These are phyloP conservation scores for Panaeolus papilionaceus DNA, from an alignment of 768 basidiomycete genomes.

Conservation along the genomic window DNA sequence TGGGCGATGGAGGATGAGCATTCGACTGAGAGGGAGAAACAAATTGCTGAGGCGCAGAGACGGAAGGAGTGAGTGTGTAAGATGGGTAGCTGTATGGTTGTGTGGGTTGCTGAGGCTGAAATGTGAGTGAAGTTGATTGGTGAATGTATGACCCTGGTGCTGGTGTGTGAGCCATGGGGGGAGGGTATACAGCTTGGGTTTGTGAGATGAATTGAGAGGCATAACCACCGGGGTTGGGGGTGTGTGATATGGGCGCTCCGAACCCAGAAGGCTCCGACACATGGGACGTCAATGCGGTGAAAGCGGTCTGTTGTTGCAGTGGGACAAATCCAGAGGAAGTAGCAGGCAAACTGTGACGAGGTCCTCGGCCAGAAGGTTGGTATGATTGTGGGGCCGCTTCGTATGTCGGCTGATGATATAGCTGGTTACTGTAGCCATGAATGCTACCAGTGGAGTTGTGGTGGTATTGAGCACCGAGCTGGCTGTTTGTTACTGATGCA, in stretches of 20 bases:
- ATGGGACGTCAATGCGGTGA: constrained; percentile 41
- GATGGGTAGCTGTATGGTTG: constrained; percentile 40
- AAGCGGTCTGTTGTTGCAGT: constrained; percentile 48
- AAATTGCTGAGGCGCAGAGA: constrained; percentile 46
- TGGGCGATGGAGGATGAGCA: constrained; percentile 27
- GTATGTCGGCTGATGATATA: constrained; percentile 47
- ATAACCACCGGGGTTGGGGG: constrained; percentile 43
- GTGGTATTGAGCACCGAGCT: constrained; percentile 33
- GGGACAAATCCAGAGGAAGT: constrained; percentile 76
- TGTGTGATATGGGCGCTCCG: constrained; percentile 48
- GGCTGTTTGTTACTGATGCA: constrained; percentile 39
- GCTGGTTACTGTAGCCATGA: constrained; percentile 36
- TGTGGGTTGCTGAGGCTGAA: constrained; percentile 45
- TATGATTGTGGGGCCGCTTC: constrained; percentile 41
- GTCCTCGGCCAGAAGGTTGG: constrained; percentile 50
- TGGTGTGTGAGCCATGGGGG: constrained; percentile 38
- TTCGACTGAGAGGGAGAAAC: constrained; percentile 33
- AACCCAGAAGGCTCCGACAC: constrained; percentile 42
- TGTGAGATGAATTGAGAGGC: constrained; percentile 43
- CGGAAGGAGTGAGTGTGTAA: constrained; percentile 42
- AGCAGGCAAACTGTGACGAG: constrained; percentile 71
- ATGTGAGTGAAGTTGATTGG: constrained; percentile 39
- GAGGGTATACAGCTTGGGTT: constrained; percentile 32
- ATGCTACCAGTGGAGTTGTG: constrained; percentile 34
- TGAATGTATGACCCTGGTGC: constrained; percentile 32